A percentile compares a stretch with the other conserved stretches of the same genome.
phyloP scores from a whole-genome alignment of 2,329 filamentous ascomycete genomes.

The Huntiella omanensis region DNA sequence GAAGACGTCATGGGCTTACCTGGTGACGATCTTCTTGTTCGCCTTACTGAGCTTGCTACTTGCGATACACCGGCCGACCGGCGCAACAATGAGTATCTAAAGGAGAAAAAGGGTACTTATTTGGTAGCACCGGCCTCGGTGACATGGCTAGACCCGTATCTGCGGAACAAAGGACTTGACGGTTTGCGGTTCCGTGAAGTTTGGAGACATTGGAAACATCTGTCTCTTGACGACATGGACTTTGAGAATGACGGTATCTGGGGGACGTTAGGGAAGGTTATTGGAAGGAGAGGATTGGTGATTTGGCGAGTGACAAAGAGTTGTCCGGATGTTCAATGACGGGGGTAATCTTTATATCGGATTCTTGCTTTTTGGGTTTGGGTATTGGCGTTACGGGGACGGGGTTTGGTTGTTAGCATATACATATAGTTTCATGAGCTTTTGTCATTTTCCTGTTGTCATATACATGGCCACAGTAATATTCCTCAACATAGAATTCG shows the following conservation, averaged over 20 bases:
- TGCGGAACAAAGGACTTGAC: constrained; percentile 37
- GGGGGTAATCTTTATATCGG: constrained; percentile 12
- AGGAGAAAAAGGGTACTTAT: constrained; percentile 45
- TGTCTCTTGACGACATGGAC: constrained; percentile 66
- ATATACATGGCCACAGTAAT: too few relatives aligned
- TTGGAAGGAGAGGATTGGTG: constrained; percentile 42
- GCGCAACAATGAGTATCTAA: constrained; percentile 35
- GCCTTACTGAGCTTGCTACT: constrained; percentile 39
- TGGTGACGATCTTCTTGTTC: constrained; percentile 37
- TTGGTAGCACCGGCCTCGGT: constrained; percentile 58
- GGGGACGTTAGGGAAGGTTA: constrained; percentile 48
- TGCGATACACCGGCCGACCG: constrained; percentile 41
- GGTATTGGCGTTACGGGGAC: background rate
- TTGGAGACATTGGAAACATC: constrained; percentile 47
- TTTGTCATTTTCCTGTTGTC: background rate
- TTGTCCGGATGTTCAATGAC: constrained; percentile 19
- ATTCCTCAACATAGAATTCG: too few relatives aligned
- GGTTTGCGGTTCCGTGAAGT: constrained; percentile 48
- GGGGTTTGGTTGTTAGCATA: background rate
- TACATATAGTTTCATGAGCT: background rate
- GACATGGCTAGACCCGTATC: constrained; percentile 46
- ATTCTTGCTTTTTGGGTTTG: constrained; percentile 10
- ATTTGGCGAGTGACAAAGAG: constrained; percentile 48
- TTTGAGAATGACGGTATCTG: constrained; percentile 60
- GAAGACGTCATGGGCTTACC: constrained; percentile 56